Evolutionary conservation across 108 stramenopile species (phyloP), one percentile per base, ranked within the genome.

Genomic region (Skeletonema potamos): DNA sequence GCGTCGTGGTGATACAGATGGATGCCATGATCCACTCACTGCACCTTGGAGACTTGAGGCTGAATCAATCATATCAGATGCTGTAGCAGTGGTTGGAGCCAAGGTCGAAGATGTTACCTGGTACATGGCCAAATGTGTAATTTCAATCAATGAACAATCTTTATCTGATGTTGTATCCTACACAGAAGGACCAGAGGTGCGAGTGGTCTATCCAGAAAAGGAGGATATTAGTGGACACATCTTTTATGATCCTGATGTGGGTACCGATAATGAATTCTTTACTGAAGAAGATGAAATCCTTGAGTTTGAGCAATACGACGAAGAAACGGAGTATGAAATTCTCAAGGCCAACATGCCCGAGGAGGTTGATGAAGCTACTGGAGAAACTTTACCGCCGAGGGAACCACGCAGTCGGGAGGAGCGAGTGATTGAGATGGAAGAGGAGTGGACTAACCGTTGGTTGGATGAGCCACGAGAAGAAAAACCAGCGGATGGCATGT

Each of bases 11-110:
- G 73, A 83, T 13, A 88, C 86, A 17, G 81, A 83, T 27, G 93
- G 93, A 6, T 94, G 93, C 41, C 87, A 91, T 51, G 91, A 89
- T 73, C 91, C 93, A 3, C 82, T 94, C 74, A 82, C 78, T 20
- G 79, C 86, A 13, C 65, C 72, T 9, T 94, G 93, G 93, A 66
- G 93, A 7, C 69, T 79, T 36, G 66, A 88, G 66, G 93, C 91
- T 1, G 90, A 94, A 67, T 28, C 64, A 4, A 71, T 90, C 54
- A 89, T 94, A 30, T n/a, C 61, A 17, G 73, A 81, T 59, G 84
- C 89, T 4, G 86, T 69, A 7, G 39, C 64, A 41, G 54, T 83
- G 6, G 85, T 84, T 1, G 91, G 89, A 0, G 88, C 78, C 11
- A 69, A 54, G 6, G 83, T 90, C 7, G 73, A 79, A n/a, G 93